Conservation (phyloP, 176 grass and related monocot genomes). For the Secale cereale region DNA sequence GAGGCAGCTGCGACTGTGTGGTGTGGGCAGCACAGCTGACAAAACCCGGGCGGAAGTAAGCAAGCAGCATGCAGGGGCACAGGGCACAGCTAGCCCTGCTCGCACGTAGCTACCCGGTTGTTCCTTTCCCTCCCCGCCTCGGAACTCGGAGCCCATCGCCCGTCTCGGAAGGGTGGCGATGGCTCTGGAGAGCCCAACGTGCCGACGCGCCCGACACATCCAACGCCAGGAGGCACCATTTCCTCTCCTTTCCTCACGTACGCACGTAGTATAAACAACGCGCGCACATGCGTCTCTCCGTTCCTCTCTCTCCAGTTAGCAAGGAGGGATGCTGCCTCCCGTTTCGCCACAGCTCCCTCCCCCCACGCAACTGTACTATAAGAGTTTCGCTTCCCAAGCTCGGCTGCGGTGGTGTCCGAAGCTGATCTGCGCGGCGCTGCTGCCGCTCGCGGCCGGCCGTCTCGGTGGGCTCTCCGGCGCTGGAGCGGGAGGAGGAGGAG, state of each 20-base stretch:
- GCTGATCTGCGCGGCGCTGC: background rate
- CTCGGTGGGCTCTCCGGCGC: background rate
- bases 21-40: slow-evolving; percentile 15
- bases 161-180: background rate
- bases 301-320: background rate
- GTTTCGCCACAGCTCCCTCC: slow-evolving; percentile 4
- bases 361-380: too few species aligned
- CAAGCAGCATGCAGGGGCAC: background rate
- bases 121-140: background rate
- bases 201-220: slow-evolving; percentile 44
- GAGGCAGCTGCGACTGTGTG: background rate
- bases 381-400: background rate
- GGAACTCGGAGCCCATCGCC: slow-evolving; percentile 36
- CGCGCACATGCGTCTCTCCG: background rate
- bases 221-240: slow-evolving; percentile 15
- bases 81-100: background rate
- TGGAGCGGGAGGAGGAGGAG: background rate
- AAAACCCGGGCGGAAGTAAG: slow-evolving; percentile 34
- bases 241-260: too few species aligned
- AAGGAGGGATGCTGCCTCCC: background rate
- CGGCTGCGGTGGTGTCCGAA: background rate
- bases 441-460: background rate
- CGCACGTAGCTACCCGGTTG: background rate
- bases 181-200: slow-evolving; percentile 12
- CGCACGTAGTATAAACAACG: background rate